phyloP scores from a whole-genome alignment of 2,329 filamentous ascomycete genomes.

The Pseudogymnoascus sp. region DNA sequence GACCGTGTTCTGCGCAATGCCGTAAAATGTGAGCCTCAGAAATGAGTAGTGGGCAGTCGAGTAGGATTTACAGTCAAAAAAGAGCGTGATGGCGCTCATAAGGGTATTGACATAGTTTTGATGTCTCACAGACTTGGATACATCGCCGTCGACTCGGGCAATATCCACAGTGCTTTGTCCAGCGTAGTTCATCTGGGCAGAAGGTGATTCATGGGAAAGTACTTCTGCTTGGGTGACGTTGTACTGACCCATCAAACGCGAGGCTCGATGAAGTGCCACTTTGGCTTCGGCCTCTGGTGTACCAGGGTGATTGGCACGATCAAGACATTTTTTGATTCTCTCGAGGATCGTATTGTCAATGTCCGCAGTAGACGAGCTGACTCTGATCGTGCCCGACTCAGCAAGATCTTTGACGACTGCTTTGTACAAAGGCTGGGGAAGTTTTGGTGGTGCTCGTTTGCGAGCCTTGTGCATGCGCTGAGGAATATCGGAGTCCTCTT shows the following conservation, averaged over 20 bases:
- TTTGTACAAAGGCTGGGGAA: not conserved
- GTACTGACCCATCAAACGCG: not conserved
- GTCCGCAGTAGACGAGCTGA: not conserved
- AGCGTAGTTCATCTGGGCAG: not conserved
- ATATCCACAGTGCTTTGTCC: not conserved
- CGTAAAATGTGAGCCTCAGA: not conserved
- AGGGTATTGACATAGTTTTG: not conserved
- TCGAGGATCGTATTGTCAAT: not conserved
- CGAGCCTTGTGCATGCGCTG: not conserved
- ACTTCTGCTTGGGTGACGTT: not conserved
- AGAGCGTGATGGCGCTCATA: not conserved
- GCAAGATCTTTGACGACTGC: not conserved
- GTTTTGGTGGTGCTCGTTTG: not conserved
- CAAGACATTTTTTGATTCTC: not conserved
- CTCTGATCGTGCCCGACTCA: not conserved
- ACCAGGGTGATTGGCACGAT: not conserved
- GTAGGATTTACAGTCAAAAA: constrained; percentile 8
- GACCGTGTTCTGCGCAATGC: constrained; percentile 1
- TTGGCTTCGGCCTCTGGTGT: not conserved
- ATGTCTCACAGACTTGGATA: not conserved
- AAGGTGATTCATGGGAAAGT: not conserved
- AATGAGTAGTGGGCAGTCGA: not conserved
- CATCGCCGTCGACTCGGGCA: not conserved
- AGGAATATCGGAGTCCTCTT: not conserved
- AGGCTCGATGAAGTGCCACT: not conserved